Conservation (phyloP, 768 basidiomycete genomes). For the Pulveroboletus sp. region DNA sequence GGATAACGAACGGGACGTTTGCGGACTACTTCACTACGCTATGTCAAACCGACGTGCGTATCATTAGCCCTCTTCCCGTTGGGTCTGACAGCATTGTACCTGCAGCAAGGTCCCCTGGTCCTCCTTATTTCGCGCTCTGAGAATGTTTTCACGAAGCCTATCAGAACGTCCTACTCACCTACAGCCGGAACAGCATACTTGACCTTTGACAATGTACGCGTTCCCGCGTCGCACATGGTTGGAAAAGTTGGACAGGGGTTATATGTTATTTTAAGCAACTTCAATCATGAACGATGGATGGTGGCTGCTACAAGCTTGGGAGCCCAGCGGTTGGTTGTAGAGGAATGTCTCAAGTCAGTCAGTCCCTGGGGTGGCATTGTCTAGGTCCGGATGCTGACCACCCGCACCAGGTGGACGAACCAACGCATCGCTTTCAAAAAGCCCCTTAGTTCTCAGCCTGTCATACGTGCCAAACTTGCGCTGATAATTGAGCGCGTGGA, state of each 20-base stretch:
- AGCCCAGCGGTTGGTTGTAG: slow-evolving; percentile 76
- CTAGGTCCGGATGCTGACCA: slow-evolving; percentile 2
- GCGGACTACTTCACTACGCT: slow-evolving; percentile 82
- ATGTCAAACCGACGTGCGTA: slow-evolving; percentile 60
- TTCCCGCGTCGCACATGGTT: slow-evolving; percentile 83
- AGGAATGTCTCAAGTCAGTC: slow-evolving; percentile 81
- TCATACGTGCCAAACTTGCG: slow-evolving; percentile 84
- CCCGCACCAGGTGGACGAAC: slow-evolving; percentile 67
- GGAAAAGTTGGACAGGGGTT: slow-evolving; percentile 83
- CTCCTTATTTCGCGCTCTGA: slow-evolving; percentile 70
- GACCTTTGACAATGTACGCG: slow-evolving; percentile 75
- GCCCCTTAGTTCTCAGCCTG: slow-evolving; percentile 73
- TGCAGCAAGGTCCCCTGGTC: slow-evolving; percentile 66
- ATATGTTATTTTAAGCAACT: slow-evolving; percentile 77
- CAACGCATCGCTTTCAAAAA: slow-evolving; percentile 91
- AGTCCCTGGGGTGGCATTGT: neutral
- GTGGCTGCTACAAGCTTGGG: slow-evolving; percentile 65
- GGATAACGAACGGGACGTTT: slow-evolving; percentile 87
- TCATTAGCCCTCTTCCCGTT: neutral
- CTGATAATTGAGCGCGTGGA: slow-evolving; percentile 89
- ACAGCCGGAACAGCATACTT: slow-evolving; percentile 89
- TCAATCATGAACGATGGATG: slow-evolving; percentile 92
- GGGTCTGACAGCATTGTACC: slow-evolving; percentile 3
- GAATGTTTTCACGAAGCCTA: slow-evolving; percentile 75
- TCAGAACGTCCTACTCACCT: slow-evolving; percentile 90